A percentile compares a stretch with the other conserved stretches of the same genome.
These are phyloP conservation scores for Eucalyptus cloeziana DNA, from an alignment of 345 rosid species.

Conservation along the genomic window DNA sequence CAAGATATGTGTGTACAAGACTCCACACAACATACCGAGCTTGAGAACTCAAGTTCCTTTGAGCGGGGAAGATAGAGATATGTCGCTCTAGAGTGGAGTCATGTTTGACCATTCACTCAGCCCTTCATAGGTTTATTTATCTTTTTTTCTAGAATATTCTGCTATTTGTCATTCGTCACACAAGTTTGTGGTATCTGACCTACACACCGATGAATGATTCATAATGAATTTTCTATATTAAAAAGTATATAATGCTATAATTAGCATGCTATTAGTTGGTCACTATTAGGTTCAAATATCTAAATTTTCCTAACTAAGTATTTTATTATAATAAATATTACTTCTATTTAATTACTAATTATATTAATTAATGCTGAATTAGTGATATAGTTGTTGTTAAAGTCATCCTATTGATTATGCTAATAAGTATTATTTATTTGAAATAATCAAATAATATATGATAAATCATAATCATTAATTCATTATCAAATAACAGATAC, in stretches of 20 bases:
- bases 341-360: not conserved
- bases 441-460: not conserved
- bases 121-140: not conserved
- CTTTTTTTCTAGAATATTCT: not conserved
- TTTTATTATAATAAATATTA: not conserved
- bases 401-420: not conserved
- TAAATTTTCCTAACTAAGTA: not conserved
- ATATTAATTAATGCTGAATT: not conserved
- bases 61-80: not conserved
- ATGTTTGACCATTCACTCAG: not conserved
- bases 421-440: not conserved
- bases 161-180: not conserved
- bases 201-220: not conserved
- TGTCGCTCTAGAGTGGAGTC: not conserved
- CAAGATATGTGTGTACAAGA: not conserved
- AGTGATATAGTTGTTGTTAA: not conserved
- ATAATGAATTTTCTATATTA: not conserved
- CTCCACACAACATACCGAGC: not conserved
- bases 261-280: not conserved
- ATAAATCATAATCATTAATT: not conserved
- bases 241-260: not conserved
- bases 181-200: not conserved
- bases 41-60: not conserved
- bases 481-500: not conserved
- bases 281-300: not conserved